Base-by-base conservation (phyloP, 208 protist genomes). In the Jaenimonas drosophilae region DNA sequence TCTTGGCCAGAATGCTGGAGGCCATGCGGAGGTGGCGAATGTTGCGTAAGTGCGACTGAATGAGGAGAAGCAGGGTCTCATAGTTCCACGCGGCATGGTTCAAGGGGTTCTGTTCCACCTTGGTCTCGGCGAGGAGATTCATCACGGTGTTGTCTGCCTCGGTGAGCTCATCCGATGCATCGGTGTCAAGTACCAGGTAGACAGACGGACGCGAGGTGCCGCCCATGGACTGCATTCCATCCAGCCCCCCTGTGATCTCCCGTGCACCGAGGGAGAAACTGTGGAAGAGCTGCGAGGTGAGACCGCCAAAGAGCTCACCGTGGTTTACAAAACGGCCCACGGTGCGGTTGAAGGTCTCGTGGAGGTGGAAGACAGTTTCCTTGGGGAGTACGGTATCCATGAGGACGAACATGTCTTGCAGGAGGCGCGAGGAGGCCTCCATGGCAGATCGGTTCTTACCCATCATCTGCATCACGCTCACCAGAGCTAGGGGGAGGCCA, bases 351-450 rank as follows among this genome's bases (percentile, higher is more conserved):
- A 91, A 72, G 12, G 70, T 59, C 50, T 76, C 79, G 65, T 94
- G 81, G 39, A 94, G 49, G 23, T 66, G 45, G 46, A 66, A 61
- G 7, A 87, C 81, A n/a, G 76, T 81, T 33, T 53, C 58, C 53
- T 70, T 64, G 21, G 86, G 78, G 46, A 94, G 70, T 30, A 90
- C 64, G 0, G 77, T 94, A 55, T 94, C 86, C 80, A 90, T 89
- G 14, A 94, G 68, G 40, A 88, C 71, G 21, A 88, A 72, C 3
- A 94, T 24, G 50, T 90, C 73, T 50, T 94, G 86, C 39, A 94
- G 59, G 27, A 94, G 69, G 14, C 57, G 68, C 32, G 63, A 72
- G 9, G 78, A 76, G n/a, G 69, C 57, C 4, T 68, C 39, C 19
- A 74, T 61, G n/a, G 78, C 53, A 39, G 64, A 33, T 34, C 61